Conservation (phyloP, 805 yeast genomes). For the Nakazawaea ambrosiae region DNA sequence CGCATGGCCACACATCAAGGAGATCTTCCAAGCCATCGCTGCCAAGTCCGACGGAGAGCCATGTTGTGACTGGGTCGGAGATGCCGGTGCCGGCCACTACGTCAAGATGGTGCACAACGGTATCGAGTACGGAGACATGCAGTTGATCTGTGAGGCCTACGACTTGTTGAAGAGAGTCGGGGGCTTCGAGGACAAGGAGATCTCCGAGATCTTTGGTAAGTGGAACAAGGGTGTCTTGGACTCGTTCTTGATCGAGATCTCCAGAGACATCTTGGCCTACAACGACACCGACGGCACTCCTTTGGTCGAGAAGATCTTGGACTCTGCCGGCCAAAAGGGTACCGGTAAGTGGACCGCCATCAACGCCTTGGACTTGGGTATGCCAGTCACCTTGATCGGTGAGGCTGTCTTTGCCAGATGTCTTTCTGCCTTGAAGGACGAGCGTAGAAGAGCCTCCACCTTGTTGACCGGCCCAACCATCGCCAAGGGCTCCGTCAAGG, state of each 20-base stretch:
- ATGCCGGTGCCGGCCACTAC: conserved; percentile 97
- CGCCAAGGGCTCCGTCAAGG: conserved; percentile 57
- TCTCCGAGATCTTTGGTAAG: conserved; percentile 81
- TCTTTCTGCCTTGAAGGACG: conserved; percentile 85
- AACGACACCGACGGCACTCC: conserved; percentile 89
- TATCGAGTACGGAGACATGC: conserved; percentile 99
- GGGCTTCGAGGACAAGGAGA: conserved; percentile 84
- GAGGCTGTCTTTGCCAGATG: conserved; percentile 98
- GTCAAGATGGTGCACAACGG: conserved; percentile 99
- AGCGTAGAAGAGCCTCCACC: conserved; percentile 82
- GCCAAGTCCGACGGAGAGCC: conserved; percentile 99
- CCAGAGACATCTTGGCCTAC: conserved; percentile 88
- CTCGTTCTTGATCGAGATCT: conserved; percentile 94
- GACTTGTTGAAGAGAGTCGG: conserved; percentile 93
- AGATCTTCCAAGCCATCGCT: conserved; percentile 90
- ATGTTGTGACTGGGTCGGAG: conserved; percentile 99
- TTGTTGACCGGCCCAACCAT: conserved; percentile 72
- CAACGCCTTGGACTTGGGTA: conserved; percentile 94
- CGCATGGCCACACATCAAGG: conserved; percentile 98
- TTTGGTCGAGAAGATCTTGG: conserved; percentile 92
- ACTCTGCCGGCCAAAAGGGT: conserved; percentile 98
- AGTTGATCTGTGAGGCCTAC: conserved; percentile 96
- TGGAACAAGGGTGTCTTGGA: conserved; percentile 98
- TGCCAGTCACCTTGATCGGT: conserved; percentile 97
- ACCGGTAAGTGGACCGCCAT: conserved; percentile 99